A percentile compares a stretch with the other conserved stretches of the same genome.
These are phyloP conservation scores for Coemansia guatemalensis DNA, from an alignment of 192 early-diverging fungal genomes.

Conservation along the genomic window DNA sequence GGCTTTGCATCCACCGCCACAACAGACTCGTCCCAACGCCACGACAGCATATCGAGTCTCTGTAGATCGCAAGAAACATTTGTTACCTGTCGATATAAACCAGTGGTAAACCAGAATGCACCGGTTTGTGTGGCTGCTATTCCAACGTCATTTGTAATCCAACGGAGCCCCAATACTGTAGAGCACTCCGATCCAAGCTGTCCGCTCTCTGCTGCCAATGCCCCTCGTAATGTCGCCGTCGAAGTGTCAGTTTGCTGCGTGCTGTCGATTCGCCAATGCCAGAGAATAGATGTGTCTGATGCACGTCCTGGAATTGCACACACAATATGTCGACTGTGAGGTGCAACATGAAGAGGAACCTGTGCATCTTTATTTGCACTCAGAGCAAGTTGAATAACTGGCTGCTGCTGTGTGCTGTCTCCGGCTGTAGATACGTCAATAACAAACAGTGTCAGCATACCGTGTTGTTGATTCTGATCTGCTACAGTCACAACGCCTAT, in stretches of 20 bases:
- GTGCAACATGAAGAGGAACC: conserved; percentile 1
- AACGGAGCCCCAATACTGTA: conserved; percentile 19
- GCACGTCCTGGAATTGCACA: conserved; percentile 4
- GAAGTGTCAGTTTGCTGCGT: neutral
- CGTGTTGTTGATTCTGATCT: neutral
- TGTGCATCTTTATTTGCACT: neutral
- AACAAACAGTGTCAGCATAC: conserved; percentile 14
- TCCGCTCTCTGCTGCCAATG: neutral
- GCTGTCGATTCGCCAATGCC: conserved; percentile 20
- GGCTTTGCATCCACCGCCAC: conserved; percentile 4
- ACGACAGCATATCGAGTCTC: conserved; percentile 16
- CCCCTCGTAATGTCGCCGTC: neutral
- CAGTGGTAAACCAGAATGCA: conserved; percentile 26
- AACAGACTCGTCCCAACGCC: conserved; percentile 45
- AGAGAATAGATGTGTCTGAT: conserved; percentile 8
- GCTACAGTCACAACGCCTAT: conserved; percentile 17
- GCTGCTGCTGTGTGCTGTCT: neutral
- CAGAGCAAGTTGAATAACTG: neutral
- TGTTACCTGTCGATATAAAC: neutral
- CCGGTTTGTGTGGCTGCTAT: conserved; percentile 18
- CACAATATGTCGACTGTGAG: conserved; percentile 9
- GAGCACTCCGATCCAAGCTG: neutral
- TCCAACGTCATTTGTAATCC: conserved; percentile 16
- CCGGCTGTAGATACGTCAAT: conserved; percentile 2
- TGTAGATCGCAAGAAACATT: neutral